Evolutionary conservation across 768 basidiomycete species (phyloP), one percentile per base, ranked within the genome.

Genomic region (Coprinopsis cinerea): DNA sequence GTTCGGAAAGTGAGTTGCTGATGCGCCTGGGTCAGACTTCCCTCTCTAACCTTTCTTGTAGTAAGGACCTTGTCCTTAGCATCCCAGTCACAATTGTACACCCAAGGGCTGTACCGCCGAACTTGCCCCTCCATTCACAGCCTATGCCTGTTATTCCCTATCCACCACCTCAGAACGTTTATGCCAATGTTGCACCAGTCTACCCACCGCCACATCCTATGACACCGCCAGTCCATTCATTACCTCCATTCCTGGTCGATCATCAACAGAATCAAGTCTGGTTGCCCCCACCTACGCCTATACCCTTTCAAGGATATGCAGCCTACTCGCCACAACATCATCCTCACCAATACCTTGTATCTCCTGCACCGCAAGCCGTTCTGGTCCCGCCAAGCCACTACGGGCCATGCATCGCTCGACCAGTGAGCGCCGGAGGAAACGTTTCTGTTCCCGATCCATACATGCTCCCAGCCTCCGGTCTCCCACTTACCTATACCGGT

Each of bases 11-110:
- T 88, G 55, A 44, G 74, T 65, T 14, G 17, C 34, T 46, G n/a
- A 20, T 17, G 48, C 45, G 13, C 14, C 23, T 13, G 14, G 5
- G 10, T 53, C 30, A 23, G 49, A 48, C 40, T 40, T 17, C 45
- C 23, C 51, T 10, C 36, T 51, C 46, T 30, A 47, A 45, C 34
- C 39, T 42, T 35, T 41, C 50, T 22, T 39, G 2, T 27, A 92
- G 89, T 57, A 88, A 87, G 63, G 86, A 90, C 60, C 75, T 88
- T 22, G 57, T 75, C 24, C 63, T 90, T 0, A 73, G 78, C 41
- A 66, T 92, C 9, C 85, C 85, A 9, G 73, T 88, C 0, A 71
- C 70, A 20, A 72, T 88, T 18, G 70, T 81, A 20, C 85, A 89
- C 61, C 82, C 85, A 1, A 63, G 68, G n/a, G 79, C 82, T 4